These are phyloP conservation scores for Samsoniella hepiali DNA, from an alignment of 2,329 filamentous ascomycete genomes.

Conservation along the genomic window DNA sequence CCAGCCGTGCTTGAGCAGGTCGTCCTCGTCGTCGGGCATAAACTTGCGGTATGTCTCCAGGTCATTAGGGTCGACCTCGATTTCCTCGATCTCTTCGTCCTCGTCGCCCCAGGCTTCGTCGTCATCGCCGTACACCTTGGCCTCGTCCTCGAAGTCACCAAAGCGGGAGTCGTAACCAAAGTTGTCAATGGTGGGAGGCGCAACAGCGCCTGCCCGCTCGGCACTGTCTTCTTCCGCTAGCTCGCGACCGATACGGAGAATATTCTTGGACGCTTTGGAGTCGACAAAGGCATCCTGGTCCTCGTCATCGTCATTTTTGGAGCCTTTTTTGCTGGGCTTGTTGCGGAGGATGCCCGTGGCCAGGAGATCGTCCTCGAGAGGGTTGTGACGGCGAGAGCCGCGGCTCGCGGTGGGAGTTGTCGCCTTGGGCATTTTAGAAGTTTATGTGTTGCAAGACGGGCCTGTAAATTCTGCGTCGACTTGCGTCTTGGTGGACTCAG, in stretches of 20 bases:
- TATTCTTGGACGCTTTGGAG: constrained; percentile 82
- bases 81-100: constrained; percentile 65
- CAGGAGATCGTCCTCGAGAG: constrained; percentile 82
- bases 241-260: constrained; percentile 85
- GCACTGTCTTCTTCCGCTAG: constrained; percentile 73
- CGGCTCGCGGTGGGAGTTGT: constrained; percentile 55
- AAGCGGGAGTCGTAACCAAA: constrained; percentile 81
- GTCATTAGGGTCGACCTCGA: constrained; percentile 85
- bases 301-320: constrained; percentile 55
- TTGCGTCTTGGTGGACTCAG: constrained; percentile 10
- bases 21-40: constrained; percentile 69
- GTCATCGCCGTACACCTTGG: constrained; percentile 47
- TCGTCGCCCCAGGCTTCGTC: constrained; percentile 78
- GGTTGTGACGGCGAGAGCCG: constrained; percentile 74
- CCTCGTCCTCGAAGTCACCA: constrained; percentile 51
- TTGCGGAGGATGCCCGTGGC: constrained; percentile 68
- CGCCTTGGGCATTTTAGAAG: constrained; percentile 72
- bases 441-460: not conserved
- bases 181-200: constrained; percentile 45
- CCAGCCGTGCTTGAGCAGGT: constrained; percentile 67
- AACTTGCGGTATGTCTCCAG: constrained; percentile 90
- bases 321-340: constrained; percentile 69
- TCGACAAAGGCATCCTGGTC: constrained; percentile 74
- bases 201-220: constrained; percentile 37
- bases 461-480: constrained; percentile 1